Conservation (phyloP, 2,329 filamentous ascomycete genomes). For the Colletotrichum magnum region DNA sequence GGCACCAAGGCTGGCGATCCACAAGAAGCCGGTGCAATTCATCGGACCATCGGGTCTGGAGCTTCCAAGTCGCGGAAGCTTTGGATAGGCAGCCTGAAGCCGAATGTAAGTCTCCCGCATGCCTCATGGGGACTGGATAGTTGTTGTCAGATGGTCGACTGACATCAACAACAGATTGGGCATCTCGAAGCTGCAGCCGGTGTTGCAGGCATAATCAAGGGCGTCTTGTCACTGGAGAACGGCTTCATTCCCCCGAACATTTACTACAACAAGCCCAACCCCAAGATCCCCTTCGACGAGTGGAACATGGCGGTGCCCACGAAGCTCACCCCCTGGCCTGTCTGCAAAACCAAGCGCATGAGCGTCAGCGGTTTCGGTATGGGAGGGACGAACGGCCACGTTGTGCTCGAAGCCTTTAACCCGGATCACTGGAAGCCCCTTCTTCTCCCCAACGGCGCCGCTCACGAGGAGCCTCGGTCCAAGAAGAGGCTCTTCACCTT, state of each 20-base stretch:
- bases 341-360: slow-evolving; percentile 3
- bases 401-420: slow-evolving; percentile 28
- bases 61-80: slow-evolving; percentile 12
- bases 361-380: slow-evolving; percentile 33
- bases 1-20: slow-evolving; percentile 27
- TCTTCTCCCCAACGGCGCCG: too few relatives aligned
- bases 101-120: not conserved
- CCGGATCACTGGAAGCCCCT: not conserved
- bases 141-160: too few relatives aligned
- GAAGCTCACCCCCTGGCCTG: slow-evolving; percentile 8
- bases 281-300: not conserved
- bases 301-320: slow-evolving; percentile 19
- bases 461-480: not conserved
- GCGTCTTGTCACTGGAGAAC: slow-evolving; percentile 14
- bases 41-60: slow-evolving; percentile 1
- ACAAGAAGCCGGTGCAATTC: slow-evolving; percentile 10
- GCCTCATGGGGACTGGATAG: not conserved
- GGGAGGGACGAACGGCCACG: slow-evolving; percentile 36
- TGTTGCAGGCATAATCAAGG: slow-evolving; percentile 22
- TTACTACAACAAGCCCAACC: slow-evolving; percentile 14
- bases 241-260: slow-evolving; percentile 21
- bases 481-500: slow-evolving; percentile 24
- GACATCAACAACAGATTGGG: not conserved
- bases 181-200: slow-evolving; percentile 18
- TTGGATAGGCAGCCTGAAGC: slow-evolving; percentile 39